Percentiles rank a stretch among this genome's conserved stretches.
Conservation (phyloP, 2,329 filamentous ascomycete genomes). For the Mycosphaerella arachidis region DNA sequence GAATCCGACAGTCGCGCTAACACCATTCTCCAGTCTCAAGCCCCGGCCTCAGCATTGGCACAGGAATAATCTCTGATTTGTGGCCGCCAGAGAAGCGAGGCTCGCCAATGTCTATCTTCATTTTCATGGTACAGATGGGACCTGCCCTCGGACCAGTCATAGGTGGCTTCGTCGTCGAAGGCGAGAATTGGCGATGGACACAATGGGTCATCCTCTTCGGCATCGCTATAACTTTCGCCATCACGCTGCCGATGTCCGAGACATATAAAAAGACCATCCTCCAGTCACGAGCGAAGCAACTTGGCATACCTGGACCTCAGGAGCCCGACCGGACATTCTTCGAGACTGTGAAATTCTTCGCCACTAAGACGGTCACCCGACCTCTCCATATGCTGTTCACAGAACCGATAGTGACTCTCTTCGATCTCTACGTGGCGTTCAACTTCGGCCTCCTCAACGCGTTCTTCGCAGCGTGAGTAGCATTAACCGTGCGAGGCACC, state of each 20-base stretch:
- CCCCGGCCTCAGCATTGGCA: constrained; percentile 43
- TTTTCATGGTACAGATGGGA: constrained; percentile 5
- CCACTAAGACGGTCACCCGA: constrained; percentile 20
- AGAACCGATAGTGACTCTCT: constrained; percentile 30
- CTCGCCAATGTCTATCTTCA: constrained; percentile 10
- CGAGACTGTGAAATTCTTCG: constrained; percentile 24
- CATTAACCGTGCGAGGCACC: too few relatives aligned
- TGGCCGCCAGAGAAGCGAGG: constrained; percentile 10
- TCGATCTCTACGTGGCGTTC: constrained; percentile 22
- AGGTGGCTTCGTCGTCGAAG: constrained; percentile 26
- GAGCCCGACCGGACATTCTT: constrained; percentile 4
- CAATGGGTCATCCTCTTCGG: constrained; percentile 32
- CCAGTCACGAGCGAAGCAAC: constrained; percentile 27
- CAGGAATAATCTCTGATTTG: constrained; percentile 14
- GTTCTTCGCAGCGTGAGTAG: constrained; percentile 19
- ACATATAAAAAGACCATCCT: constrained; percentile 51
- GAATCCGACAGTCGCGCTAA: too few relatives aligned
- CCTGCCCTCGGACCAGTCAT: constrained; percentile 18
- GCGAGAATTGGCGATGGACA: constrained; percentile 24
- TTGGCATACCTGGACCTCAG: constrained; percentile 20
- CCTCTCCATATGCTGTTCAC: constrained; percentile 28
- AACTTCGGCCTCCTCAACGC: constrained; percentile 20
- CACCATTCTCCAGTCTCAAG: constrained; percentile 49
- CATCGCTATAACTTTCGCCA: constrained; percentile 28
- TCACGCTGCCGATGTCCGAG: constrained; percentile 39